A percentile compares a stretch with the other conserved stretches of the same genome.
Conservation (phyloP, 2,329 filamentous ascomycete genomes). For the Parafenestella ontariensis region DNA sequence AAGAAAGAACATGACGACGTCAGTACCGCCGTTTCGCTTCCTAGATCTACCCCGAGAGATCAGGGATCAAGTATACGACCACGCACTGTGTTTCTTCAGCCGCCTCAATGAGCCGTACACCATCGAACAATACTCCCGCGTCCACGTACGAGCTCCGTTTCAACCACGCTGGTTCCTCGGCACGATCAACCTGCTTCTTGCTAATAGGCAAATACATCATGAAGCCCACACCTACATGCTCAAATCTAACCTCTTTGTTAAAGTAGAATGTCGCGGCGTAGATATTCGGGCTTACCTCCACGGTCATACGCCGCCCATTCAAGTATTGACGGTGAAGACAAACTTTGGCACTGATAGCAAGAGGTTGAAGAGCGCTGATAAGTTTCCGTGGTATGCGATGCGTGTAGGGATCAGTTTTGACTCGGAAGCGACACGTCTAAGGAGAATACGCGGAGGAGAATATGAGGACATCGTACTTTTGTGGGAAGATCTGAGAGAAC, state of each 20-base stretch:
- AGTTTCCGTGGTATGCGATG: not conserved
- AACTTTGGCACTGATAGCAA: not conserved
- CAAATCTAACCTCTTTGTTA: not conserved
- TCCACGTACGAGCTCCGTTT: not conserved
- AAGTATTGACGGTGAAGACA: too few relatives aligned
- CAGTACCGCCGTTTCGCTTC: not conserved
- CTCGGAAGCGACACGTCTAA: not conserved
- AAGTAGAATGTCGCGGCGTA: not conserved
- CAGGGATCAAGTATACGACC: not conserved
- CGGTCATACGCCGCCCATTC: not conserved
- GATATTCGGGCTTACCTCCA: not conserved
- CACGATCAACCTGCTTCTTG: not conserved
- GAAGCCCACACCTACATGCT: not conserved
- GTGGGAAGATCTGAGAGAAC: not conserved
- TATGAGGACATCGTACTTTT: not conserved
- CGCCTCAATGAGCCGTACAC: not conserved
- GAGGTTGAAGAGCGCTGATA: not conserved
- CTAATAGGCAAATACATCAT: not conserved
- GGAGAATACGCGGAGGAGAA: not conserved
- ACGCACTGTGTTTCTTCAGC: not conserved
- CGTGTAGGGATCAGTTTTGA: not conserved
- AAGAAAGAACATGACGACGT: not conserved
- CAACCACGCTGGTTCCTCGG: not conserved
- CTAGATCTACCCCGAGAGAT: conserved; percentile 3
- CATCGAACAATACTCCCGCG: not conserved